Base-by-base conservation (phyloP, 176 grass and related monocot species). In the Otatea glauca region DNA sequence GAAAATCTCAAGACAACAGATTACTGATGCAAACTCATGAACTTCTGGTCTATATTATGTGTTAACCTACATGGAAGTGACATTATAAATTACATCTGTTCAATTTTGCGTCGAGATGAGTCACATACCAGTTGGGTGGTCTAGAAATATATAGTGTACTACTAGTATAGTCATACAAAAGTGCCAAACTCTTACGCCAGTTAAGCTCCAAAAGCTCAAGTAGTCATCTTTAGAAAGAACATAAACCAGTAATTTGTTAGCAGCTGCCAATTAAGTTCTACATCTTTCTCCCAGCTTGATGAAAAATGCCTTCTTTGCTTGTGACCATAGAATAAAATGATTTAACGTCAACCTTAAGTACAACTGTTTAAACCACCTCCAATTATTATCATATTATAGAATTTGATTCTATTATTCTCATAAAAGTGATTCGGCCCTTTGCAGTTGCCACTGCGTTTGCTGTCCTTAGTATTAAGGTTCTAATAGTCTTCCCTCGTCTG, bases 41-140 rank as follows among this genome's bases (percentile, higher is more conserved):
- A 64, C 16, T 14, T 16, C 35, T 23, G 5, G 27, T 35, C 20
- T 71, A 82, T 54, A 58, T 76, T 21, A 23, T 39, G 32, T 27
- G 62, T 35, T 16, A 38, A 75, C 61, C 27, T 38, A 7, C 50
- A 87, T 60, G 51, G 21, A 51, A 87, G 17, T 66, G 63, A 64
- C 0, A 58, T n/a, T 21, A 9, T 44, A 55, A 77, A 53, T 2
- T 17, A 16, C 37, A 43, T 7, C n/a, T 56, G 12, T 39, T 70
- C 37, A 44, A 70, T 65, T 34, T 65, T 65, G 63, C n/a, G 37
- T 29, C 34, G 39, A 59, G 27, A 50, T 12, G 2, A 61, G 39
- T 58, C 78, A 66, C 64, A 56, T 55, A 21, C 13, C 25, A 67
- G 66, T 29, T 43, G 25, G 27, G 11, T 47, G 10, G 21, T 47